A percentile compares a stretch with the other conserved stretches of the same genome.
These are phyloP conservation scores for Malus asiatica DNA, from an alignment of 306 rosid species.

Conservation along the genomic window DNA sequence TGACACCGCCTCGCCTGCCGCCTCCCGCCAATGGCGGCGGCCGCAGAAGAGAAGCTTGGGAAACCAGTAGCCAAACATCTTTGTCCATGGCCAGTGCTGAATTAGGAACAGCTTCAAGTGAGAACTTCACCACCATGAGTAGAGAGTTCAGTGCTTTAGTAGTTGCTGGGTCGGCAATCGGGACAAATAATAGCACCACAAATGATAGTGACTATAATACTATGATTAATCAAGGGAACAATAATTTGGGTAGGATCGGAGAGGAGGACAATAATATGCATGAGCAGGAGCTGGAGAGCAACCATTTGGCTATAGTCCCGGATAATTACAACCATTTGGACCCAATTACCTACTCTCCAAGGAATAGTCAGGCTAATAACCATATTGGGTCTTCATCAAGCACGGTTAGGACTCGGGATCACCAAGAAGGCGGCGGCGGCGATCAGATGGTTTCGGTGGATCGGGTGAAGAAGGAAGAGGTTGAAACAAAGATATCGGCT, in stretches of 20 bases:
- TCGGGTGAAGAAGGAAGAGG: conserved; percentile 90
- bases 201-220: neutral
- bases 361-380: neutral
- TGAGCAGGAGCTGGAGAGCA: conserved; percentile 41
- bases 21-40: conserved; percentile 24
- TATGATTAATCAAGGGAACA: neutral
- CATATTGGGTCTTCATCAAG: conserved; percentile 5
- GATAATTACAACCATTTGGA: conserved; percentile 45
- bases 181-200: conserved; percentile 5
- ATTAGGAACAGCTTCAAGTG: conserved; percentile 32
- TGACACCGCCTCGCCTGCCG: conserved; percentile 50
- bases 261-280: conserved; percentile 48
- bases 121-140: conserved; percentile 76
- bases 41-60: conserved; percentile 54
- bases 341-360: conserved; percentile 23
- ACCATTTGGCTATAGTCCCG: conserved; percentile 78
- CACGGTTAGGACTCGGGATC: neutral
- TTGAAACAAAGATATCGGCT: conserved; percentile 84
- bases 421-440: neutral
- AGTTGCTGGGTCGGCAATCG: conserved; percentile 67
- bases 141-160: conserved; percentile 91
- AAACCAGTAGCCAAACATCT: conserved; percentile 44
- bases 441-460: conserved; percentile 52
- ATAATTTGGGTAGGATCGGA: conserved; percentile 58
- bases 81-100: conserved; percentile 51